Evolutionary conservation across 495 filamentous ascomycete species (phyloP), one percentile per base, ranked within the genome.

Genomic region (Bryoglossum gracile): DNA sequence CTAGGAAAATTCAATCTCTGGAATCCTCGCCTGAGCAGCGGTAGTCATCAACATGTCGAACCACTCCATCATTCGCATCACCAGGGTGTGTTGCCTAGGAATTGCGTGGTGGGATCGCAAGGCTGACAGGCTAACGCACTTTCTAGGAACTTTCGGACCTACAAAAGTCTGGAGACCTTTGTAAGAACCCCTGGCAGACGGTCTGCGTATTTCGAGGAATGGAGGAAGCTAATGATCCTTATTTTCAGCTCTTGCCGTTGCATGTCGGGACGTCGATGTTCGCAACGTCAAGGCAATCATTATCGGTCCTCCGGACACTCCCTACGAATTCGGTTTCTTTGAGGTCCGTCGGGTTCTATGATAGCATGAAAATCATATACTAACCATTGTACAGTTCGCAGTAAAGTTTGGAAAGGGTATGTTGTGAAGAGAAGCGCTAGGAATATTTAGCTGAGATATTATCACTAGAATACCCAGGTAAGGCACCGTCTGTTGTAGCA

Each of bases 261-360:
- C 82, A 30, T 95, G 84, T 59, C 73, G 82, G 26, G 92, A 97
- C 61, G 77, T 77, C 48, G 88, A 98, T 65, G 83, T 96, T 40
- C 83, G 89, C 25, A 83, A 91, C 51, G 84, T 98, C 34, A 82
- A 79, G 55, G 94, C 91, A 26, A 65, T 97, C 40, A 87, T 98
- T 51, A 78, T 98, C 45, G 92, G 92, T 0, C 91, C 94, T 6
- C 89, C 92, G 40, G 90, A 91, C 45, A 94, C 92, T 0, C 90
- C 92, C 0, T 98, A 98, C 63, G 89, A 96, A 57, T 94, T 94
- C 60, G 92, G 91, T 3, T 96, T 95, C 73, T 98, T 95, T 59
- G 87, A 95, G 78, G 88, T 91, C 39, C 35, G 73, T 65, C 34
- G 14, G 24, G 33, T 1, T 17, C n/a, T 14, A 35, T 34, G n/a